Evolutionary conservation across 179 eudicot species (phyloP), one percentile per base, ranked within the genome.

Genomic region (Silene vulgaris): DNA sequence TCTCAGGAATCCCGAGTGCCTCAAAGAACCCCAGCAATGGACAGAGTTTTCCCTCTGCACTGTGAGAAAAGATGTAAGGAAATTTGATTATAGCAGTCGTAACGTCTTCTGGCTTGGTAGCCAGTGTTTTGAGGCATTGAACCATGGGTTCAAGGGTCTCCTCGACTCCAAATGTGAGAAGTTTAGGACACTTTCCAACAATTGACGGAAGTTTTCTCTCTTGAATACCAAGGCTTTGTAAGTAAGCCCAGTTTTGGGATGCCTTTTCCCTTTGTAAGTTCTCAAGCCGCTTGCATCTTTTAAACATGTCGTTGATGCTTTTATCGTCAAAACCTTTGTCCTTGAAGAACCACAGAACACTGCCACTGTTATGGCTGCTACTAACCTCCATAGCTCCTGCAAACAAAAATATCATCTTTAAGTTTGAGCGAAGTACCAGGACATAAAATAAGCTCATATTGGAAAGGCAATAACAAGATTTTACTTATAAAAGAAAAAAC

Each of bases 121-220:
- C 95, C 28, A 95, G 77, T 17, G 99, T 85, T 75, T 79, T 76
- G 28, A 95, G 97, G 85, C 95, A 95, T 65, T 89, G 88, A 69
- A 90, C 90, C 94, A 89, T 90, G 35, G 97, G 99, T n/a, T 92
- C 84, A 5, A 95, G 89, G 54, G 90, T 90, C 76, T 92, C 97
- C 3, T 87, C 88, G 50, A 92, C 83, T 67, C 87, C 82, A 30
- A 92, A 86, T 28, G 99, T 81, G 21, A 95, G 93, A 73, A 95
- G 82, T 82, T 90, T 95, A 61, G 99, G 99, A 81, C 96, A 95
- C 76, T 88, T 95, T 35, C 75, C 48, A 9, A 95, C 85, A 35
- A 95, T 72, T 69, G 87, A 80, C 21, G 93, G 97, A 76, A 92
- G 91, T 73, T 92, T 92, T 68, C 99, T 78, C 65, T 95, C 97